Evolutionary conservation across 805 yeast species (phyloP).

Genomic region (Wickerhamomyces alni): DNA sequence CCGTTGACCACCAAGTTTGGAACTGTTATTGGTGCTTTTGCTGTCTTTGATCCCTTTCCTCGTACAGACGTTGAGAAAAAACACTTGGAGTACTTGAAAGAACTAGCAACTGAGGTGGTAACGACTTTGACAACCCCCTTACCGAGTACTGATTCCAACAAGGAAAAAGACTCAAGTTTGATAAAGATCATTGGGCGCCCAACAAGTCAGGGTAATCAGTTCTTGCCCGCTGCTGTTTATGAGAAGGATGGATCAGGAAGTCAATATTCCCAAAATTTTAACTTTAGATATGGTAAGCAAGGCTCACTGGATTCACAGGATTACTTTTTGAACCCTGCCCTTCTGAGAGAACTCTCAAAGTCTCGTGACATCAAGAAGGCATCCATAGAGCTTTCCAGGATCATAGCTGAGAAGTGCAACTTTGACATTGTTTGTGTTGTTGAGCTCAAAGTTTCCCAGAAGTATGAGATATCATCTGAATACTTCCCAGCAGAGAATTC

Average conservation of each 20-base stretch:
- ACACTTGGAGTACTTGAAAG: constrained; percentile 30
- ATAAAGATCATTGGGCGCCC: constrained; percentile 47
- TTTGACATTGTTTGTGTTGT: constrained; percentile 43
- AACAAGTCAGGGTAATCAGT: constrained; percentile 36
- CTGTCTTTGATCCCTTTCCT: constrained; percentile 49
- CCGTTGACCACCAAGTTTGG: constrained; percentile 41
- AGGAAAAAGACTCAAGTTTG: constrained; percentile 5
- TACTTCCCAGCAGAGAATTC: constrained; percentile 40
- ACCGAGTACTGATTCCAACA: constrained; percentile 3
- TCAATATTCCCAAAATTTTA: constrained; percentile 46
- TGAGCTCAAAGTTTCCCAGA: constrained; percentile 46
- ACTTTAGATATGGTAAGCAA: constrained; percentile 35
- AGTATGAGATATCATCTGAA: constrained; percentile 33
- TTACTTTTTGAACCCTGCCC: constrained; percentile 23
- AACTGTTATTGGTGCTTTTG: constrained; percentile 47
- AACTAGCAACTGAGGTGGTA: constrained; percentile 37
- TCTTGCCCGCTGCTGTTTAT: constrained; percentile 34
- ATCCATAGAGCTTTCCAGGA: constrained; percentile 32
- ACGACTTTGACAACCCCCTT: constrained; percentile 32
- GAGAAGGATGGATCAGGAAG: constrained; percentile 64
- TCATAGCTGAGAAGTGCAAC: constrained; percentile 27
- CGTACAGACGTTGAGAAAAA: constrained; percentile 31
- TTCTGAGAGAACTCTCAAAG: constrained; percentile 31
- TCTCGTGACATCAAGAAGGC: constrained; percentile 41
- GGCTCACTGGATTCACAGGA: constrained; percentile 19